phyloP scores from a whole-genome alignment of 768 basidiomycete genomes.

The Kwoniella mangroviensis region DNA sequence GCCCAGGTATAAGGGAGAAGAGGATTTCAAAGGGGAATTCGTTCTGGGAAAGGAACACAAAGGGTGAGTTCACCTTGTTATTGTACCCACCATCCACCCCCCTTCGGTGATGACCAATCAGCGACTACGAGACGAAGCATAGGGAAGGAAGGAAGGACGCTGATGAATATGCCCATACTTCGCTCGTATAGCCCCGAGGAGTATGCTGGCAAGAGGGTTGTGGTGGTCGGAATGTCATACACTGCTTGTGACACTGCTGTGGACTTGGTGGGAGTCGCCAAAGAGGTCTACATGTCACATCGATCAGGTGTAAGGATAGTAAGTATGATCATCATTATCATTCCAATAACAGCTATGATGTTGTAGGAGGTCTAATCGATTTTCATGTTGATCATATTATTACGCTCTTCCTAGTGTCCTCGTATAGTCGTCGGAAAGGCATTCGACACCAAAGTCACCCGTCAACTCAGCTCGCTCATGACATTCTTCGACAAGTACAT shows the following conservation, averaged over 20 bases:
- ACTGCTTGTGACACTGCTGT: conserved; percentile 26
- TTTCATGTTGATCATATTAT: too few species aligned
- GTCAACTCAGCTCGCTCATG: background rate
- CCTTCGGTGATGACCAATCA: too few species aligned
- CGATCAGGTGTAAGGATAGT: conserved; percentile 19
- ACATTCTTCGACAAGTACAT: background rate
- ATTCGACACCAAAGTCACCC: conserved; percentile 13
- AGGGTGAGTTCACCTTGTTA: conserved; percentile 13
- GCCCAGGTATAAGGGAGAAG: conserved; percentile 1
- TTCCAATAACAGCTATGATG: too few species aligned
- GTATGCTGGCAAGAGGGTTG: conserved; percentile 21
- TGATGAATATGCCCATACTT: too few species aligned
- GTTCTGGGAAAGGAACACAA: conserved; percentile 21
- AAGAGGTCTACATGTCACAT: conserved; percentile 30
- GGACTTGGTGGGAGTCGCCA: conserved; percentile 1
- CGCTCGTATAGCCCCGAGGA: conserved; percentile 12
- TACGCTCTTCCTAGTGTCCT: background rate
- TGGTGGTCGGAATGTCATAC: conserved; percentile 25
- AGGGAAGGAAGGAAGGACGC: too few species aligned
- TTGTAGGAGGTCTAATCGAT: too few species aligned
- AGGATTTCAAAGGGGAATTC: conserved; percentile 12
- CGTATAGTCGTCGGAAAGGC: conserved; percentile 4
- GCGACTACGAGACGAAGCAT: too few species aligned
- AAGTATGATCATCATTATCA: background rate
- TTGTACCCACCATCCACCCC: too few species aligned